A percentile compares a stretch with the other conserved stretches of the same genome.
Evolutionary conservation across 2,329 filamentous ascomycete genomes (phyloP).

Genomic region (Colletotrichum echinochloae): DNA sequence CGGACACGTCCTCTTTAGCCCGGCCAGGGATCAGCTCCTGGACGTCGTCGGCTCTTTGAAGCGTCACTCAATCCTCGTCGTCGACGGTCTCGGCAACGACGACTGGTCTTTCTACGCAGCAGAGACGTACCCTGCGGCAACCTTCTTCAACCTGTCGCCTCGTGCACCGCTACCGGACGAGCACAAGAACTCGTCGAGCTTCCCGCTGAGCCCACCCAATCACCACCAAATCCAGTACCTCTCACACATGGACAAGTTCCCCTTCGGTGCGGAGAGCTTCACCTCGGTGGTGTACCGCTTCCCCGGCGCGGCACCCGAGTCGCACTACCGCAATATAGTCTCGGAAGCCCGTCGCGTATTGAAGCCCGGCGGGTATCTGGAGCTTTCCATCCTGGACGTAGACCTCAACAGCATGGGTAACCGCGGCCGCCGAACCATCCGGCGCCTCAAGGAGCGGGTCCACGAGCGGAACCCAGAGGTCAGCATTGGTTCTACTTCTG

Average conservation of each 20-base stretch:
- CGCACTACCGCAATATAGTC: conserved; percentile 77
- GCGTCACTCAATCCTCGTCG: conserved; percentile 76
- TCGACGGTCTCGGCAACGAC: conserved; percentile 87
- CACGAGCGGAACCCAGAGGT: conserved; percentile 70
- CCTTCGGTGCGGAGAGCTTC: conserved; percentile 82
- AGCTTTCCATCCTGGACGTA: conserved; percentile 81
- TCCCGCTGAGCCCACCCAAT: conserved; percentile 72
- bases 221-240: conserved; percentile 80
- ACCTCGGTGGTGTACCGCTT: conserved; percentile 83
- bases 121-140: conserved; percentile 79
- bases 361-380: conserved; percentile 82
- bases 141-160: conserved; percentile 81
- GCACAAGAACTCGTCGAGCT: conserved; percentile 56
- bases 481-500: conserved; percentile 70
- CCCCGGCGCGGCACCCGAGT: conserved; percentile 75
- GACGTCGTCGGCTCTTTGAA: conserved; percentile 63
- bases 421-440: conserved; percentile 74
- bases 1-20: conserved; percentile 85
- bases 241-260: conserved; percentile 74
- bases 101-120: conserved; percentile 91
- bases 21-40: conserved; percentile 77
- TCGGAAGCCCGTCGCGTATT: conserved; percentile 82
- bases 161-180: conserved; percentile 63
- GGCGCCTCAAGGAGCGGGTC: conserved; percentile 78
- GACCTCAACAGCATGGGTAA: conserved; percentile 87